Base-by-base conservation (phyloP, 345 rosid species). In the Barbarea vulgaris region DNA sequence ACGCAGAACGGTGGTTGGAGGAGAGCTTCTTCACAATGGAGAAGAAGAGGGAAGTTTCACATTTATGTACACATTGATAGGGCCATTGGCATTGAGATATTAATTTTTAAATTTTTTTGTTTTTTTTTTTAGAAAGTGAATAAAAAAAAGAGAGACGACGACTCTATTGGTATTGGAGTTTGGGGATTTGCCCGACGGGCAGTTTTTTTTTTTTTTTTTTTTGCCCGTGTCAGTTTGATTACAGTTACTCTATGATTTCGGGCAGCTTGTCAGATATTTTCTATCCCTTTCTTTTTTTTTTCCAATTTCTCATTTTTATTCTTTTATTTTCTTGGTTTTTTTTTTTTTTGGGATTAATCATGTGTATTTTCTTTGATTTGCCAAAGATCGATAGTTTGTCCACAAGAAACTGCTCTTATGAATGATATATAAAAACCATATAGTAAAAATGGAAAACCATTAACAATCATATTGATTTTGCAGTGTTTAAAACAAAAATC, bases 171-270 rank as follows among this genome's bases (percentile, higher is more conserved):
- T 60, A 69, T 69, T 76, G 83, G 83, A 77, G 84, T 75, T 76
- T 77, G 83, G 56, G 82, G 76, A 77, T 67, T 64, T 86, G 84
- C 93, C 89, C 81, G 68, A 44, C 73, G 70, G 81, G 77, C 77
- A 78, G 73, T 18, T 7, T 77, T 55, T 27, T 7, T 54, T 50
- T 17, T 1, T 25, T 25, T 34, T 54, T 50, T 17, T 1, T 25
- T 25, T 34, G 79, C 79, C 82, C 69, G 72, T 64, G 67, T 73
- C 76, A 69, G 75, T 74, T 64, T 62, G 9, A 24, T 52, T 70
- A 64, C 68, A 74, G 63, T 69, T 79, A 56, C 73, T 42, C 62
- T 70, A 0, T 12, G 22, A 65, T 37, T 65, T 52, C 80, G 82
- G 79, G 79, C 69, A 79, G 76, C 79, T 68, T 69, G 71, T 79